Evolutionary conservation across 148 eudicot species (phyloP).

Genomic region (Heliamphora exappendiculata): DNA sequence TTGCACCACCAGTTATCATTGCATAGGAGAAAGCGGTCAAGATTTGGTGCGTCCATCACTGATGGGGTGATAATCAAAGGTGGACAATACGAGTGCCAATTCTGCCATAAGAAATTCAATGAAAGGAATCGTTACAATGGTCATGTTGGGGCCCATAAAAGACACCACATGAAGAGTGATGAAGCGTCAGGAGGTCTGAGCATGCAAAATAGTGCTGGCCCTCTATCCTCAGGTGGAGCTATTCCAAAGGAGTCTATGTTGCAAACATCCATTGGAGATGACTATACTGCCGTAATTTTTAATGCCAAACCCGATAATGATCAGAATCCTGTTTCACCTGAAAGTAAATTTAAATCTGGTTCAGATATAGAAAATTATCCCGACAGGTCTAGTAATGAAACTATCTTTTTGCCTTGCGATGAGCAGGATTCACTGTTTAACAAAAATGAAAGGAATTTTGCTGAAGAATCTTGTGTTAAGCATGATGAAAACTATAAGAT

Average conservation of each 20-base stretch:
- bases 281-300: slow-evolving; percentile 25
- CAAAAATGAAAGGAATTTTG: slow-evolving; percentile 7
- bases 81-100: slow-evolving; percentile 71
- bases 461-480: slow-evolving; percentile 24
- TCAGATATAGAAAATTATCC: slow-evolving; percentile 20
- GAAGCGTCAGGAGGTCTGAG: slow-evolving; percentile 30
- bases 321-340: slow-evolving; percentile 15
- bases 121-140: slow-evolving; percentile 69
- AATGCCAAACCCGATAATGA: slow-evolving; percentile 16
- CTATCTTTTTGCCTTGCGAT: slow-evolving; percentile 16
- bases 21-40: slow-evolving; percentile 61
- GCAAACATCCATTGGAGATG: slow-evolving; percentile 23
- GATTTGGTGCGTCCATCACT: slow-evolving; percentile 46
- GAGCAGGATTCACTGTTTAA: slow-evolving; percentile 17
- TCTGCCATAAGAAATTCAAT: slow-evolving; percentile 56
- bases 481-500: slow-evolving; percentile 8
- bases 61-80: slow-evolving; percentile 51
- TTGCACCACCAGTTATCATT: slow-evolving; percentile 59
- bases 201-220: slow-evolving; percentile 24
- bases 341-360: slow-evolving; percentile 17
- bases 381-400: slow-evolving; percentile 22
- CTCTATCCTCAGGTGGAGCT: slow-evolving; percentile 21
- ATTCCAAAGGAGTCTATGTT: slow-evolving; percentile 21
- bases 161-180: slow-evolving; percentile 49
- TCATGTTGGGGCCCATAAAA: slow-evolving; percentile 69